Conservation (phyloP, 176 grass and related monocot genomes). For the Phoenix roebelenii region DNA sequence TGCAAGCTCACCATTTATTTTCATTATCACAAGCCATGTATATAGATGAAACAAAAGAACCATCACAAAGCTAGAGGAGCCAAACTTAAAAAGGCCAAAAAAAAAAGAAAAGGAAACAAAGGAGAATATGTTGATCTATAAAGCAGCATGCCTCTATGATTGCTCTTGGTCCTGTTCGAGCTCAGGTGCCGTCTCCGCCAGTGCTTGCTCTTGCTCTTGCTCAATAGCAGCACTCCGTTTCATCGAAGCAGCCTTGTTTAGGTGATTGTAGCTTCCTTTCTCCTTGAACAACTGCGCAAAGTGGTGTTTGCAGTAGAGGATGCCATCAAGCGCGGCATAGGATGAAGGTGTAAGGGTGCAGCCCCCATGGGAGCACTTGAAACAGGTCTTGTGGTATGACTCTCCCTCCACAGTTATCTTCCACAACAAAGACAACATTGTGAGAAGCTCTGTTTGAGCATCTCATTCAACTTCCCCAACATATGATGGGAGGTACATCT, state of each 20-base stretch:
- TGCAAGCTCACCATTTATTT: too few relatives aligned
- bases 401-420: constrained; percentile 79
- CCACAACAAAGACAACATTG: neutral
- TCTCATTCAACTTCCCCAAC: too few relatives aligned
- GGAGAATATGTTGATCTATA: too few relatives aligned
- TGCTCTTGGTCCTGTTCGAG: neutral
- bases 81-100: too few relatives aligned
- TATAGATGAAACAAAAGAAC: too few relatives aligned
- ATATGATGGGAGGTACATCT: neutral
- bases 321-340: constrained; percentile 86
- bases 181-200: neutral
- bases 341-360: constrained; percentile 82
- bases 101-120: too few relatives aligned
- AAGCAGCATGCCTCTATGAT: too few relatives aligned
- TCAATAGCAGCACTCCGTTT: constrained; percentile 38
- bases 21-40: too few relatives aligned
- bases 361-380: constrained; percentile 71
- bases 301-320: constrained; percentile 96
- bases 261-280: constrained; percentile 93
- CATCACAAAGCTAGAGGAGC: too few relatives aligned
- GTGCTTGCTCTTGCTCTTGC: neutral
- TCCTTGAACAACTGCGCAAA: constrained; percentile 91
- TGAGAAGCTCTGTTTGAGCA: too few relatives aligned
- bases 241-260: constrained; percentile 35
- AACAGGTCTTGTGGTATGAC: constrained; percentile 87